Base-by-base conservation (phyloP, 1,284 basidiomycete species). In the Ceraceosorus guamensis region DNA sequence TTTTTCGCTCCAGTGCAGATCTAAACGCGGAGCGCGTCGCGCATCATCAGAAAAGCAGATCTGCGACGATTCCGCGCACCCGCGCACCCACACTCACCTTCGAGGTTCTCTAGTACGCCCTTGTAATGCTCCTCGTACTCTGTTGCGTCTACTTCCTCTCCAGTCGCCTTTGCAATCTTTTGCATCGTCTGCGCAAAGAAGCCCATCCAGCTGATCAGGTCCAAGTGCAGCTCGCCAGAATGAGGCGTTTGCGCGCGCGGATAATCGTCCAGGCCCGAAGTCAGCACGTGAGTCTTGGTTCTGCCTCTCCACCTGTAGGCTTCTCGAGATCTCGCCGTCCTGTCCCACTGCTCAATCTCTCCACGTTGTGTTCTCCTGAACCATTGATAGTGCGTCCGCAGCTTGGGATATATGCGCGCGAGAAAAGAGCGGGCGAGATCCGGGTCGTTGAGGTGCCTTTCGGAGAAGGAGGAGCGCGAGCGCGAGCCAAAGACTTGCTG, bases 251-350 rank as follows among this genome's bases (percentile, higher is more conserved):
- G 66, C 0, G 80, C 90, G 52, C 91, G 82, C 8, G 91, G 91
- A 76, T 91, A 96, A 77, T 96, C 91, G 75, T 96, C 91, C 83
- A 96, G 85, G 0, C 91, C 91, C 67, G 87, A 90, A 0, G 92
- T 93, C 53, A 96, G 78, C 31, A 96, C 87, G 78, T 96, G 91
- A 48, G 82, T 81, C 68, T 85, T 82, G 6, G 88, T 87, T 39
- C 91, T 82, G n/a, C 91, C 91, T 39, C 92, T 83, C 92, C 91
- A 96, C 48, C 91, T 82, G 77, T 92, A 96, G 0, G 83, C 91
- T 77, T 96, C 91, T 53, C 87, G 82, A n/a, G 87, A 89, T 6
- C 87, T 83, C 0, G 89, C 87, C 59, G 82, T 82, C 37, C 91
- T 83, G 5, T 82, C 84, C 77, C 91, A 96, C 72, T 90, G 88